A percentile compares a stretch with the other conserved stretches of the same genome.
phyloP scores from a whole-genome alignment of 1,284 basidiomycete species.

The Marasmius sp. region DNA sequence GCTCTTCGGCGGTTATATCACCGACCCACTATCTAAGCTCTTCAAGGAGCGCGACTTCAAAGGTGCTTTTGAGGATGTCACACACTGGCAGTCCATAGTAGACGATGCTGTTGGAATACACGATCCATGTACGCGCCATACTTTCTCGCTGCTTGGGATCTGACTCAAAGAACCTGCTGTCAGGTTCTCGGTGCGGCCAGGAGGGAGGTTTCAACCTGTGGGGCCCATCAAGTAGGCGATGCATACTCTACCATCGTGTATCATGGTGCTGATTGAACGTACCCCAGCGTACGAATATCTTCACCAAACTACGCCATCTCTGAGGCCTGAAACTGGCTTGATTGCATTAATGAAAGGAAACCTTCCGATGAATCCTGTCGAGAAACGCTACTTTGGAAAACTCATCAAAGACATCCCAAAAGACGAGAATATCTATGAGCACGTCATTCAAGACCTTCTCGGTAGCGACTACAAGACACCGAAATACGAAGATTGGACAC shows the following conservation, averaged over 20 bases:
- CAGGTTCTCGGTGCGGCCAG: conserved; percentile 21
- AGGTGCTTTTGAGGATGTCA: conserved; percentile 13
- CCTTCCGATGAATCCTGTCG: not conserved
- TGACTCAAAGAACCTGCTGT: not conserved
- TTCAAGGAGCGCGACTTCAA: conserved; percentile 24
- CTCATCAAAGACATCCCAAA: not conserved
- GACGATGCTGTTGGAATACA: conserved; percentile 21
- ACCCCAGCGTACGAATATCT: not conserved
- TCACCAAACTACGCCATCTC: not conserved
- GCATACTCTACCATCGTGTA: not conserved
- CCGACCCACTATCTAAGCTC: conserved; percentile 18
- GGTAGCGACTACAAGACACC: conserved; percentile 13
- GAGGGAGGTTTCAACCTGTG: conserved; percentile 21
- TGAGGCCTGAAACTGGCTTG: not conserved
- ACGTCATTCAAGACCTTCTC: conserved; percentile 27
- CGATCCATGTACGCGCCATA: conserved; percentile 26
- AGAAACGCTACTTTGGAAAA: not conserved
- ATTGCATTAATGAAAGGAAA: not conserved
- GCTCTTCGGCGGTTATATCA: conserved; percentile 16
- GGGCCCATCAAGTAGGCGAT: conserved; percentile 4
- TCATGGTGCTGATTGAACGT: not conserved
- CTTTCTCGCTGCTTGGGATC: not conserved
- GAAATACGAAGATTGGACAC: conserved; percentile 24
- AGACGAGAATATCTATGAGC: not conserved
- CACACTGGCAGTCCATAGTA: conserved; percentile 27